Conservation (phyloP, 495 filamentous ascomycete species). For the Podospora conica region DNA sequence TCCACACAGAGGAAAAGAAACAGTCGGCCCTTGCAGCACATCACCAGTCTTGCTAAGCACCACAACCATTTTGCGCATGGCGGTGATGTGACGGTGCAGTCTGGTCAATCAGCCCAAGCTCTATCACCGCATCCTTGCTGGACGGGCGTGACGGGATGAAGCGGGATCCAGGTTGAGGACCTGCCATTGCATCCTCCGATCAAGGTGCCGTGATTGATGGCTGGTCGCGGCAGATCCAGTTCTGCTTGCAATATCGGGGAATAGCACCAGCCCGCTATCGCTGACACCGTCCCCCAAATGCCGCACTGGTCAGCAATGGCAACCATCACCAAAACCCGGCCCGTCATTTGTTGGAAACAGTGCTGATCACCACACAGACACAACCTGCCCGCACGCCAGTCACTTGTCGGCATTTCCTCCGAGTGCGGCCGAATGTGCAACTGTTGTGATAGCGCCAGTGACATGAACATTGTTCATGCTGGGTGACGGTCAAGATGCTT, state of each 20-base stretch:
- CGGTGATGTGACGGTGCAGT: background rate
- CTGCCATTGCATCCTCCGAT: background rate
- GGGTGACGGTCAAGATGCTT: background rate
- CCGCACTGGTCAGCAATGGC: background rate
- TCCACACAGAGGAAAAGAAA: no score
- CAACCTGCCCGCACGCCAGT: background rate
- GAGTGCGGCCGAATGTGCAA: background rate
- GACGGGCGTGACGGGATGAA: background rate
- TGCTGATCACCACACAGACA: conserved; percentile 9
- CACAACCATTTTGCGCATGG: no score
- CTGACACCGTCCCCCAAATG: background rate
- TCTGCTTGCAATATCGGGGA: background rate
- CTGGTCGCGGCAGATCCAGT: background rate
- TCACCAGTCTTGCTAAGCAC: no score
- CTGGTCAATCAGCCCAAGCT: background rate
- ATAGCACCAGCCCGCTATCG: background rate
- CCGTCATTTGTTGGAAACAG: conserved; percentile 7
- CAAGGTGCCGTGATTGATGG: background rate
- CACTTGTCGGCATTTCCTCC: background rate
- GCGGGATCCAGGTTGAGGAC: background rate
- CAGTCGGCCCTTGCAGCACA: no score
- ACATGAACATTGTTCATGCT: background rate
- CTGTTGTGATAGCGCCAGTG: background rate
- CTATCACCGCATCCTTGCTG: background rate
- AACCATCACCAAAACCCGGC: background rate